Evolutionary conservation across 1,139 yeast species (phyloP).

Genomic region (Candida freyschussii): DNA sequence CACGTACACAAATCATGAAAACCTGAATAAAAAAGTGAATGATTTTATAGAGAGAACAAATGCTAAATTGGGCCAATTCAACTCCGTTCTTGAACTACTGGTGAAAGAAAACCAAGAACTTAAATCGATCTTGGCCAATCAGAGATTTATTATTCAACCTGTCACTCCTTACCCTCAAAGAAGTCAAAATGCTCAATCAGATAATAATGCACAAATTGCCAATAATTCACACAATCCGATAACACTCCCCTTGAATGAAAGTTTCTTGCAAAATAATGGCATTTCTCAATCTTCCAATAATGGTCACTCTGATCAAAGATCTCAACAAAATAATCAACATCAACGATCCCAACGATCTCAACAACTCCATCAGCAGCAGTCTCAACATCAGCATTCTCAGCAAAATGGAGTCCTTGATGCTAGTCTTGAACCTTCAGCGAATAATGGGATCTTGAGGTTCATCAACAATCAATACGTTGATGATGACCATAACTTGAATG

Average conservation of each 20-base stretch:
- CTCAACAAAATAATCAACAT: constrained; percentile 8
- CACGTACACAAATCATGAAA: constrained; percentile 16
- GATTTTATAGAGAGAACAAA: constrained; percentile 22
- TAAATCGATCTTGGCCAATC: constrained; percentile 19
- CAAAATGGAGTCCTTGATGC: constrained; percentile 17
- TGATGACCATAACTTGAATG: constrained; percentile 21
- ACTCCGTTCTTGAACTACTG: constrained; percentile 20
- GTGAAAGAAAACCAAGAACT: constrained; percentile 25
- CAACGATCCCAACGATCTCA: too few relatives aligned
- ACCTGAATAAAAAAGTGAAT: constrained; percentile 18
- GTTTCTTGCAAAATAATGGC: constrained; percentile 4
- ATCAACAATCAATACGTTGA: constrained; percentile 28
- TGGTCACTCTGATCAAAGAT: constrained; percentile 4
- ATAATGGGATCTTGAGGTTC: constrained; percentile 24
- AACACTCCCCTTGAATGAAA: constrained; percentile 3
- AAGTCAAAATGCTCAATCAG: constrained; percentile 9
- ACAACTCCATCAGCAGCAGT: constrained; percentile 5
- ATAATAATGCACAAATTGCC: constrained; percentile 5
- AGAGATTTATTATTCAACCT: constrained; percentile 24
- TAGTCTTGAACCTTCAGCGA: constrained; percentile 17
- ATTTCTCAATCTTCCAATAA: background rate
- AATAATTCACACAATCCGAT: constrained; percentile 1
- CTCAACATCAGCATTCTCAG: constrained; percentile 8
- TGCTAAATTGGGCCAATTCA: constrained; percentile 18
- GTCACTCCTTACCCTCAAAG: constrained; percentile 19